phyloP scores from a whole-genome alignment of 768 basidiomycete species.

The Suillus plorans region DNA sequence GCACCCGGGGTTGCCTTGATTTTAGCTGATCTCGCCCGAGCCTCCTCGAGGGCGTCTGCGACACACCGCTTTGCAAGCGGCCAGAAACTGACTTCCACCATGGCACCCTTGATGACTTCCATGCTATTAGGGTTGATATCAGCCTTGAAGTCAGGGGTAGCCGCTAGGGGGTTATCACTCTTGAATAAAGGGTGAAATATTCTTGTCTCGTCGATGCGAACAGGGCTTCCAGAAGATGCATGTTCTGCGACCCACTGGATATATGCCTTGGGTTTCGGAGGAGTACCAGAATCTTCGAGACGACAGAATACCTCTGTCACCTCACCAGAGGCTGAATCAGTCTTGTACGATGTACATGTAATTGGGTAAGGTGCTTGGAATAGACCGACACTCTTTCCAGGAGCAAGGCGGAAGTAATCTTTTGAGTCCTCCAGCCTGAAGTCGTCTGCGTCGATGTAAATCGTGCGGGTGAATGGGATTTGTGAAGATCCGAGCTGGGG shows the following conservation, averaged over 20 bases:
- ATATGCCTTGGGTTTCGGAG: conserved; percentile 86
- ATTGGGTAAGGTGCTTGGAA: conserved; percentile 93
- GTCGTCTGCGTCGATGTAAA: conserved; percentile 93
- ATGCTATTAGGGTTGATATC: conserved; percentile 85
- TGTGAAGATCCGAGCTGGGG: conserved; percentile 79
- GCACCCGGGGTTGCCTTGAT: conserved; percentile 47
- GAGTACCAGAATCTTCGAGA: conserved; percentile 65
- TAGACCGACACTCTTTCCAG: conserved; percentile 95
- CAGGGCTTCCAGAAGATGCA: conserved; percentile 72
- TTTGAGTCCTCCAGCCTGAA: conserved; percentile 89
- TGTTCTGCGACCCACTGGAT: conserved; percentile 98
- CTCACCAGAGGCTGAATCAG: conserved; percentile 66
- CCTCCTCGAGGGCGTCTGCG: conserved; percentile 62
- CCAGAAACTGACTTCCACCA: conserved; percentile 92
- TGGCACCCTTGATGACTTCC: conserved; percentile 74
- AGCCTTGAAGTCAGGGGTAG: conserved; percentile 70
- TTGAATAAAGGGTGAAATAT: conserved; percentile 94
- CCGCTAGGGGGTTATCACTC: conserved; percentile 79
- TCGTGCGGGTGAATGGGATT: conserved; percentile 82
- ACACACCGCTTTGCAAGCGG: conserved; percentile 69
- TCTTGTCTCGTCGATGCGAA: conserved; percentile 84
- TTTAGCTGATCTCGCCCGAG: conserved; percentile 59
- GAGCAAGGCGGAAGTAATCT: conserved; percentile 97
- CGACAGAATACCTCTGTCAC: conserved; percentile 79
- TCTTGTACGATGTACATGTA: conserved; percentile 88